phyloP scores from a whole-genome alignment of 495 filamentous ascomycete species.

The Talaromyces proteolyticus region DNA sequence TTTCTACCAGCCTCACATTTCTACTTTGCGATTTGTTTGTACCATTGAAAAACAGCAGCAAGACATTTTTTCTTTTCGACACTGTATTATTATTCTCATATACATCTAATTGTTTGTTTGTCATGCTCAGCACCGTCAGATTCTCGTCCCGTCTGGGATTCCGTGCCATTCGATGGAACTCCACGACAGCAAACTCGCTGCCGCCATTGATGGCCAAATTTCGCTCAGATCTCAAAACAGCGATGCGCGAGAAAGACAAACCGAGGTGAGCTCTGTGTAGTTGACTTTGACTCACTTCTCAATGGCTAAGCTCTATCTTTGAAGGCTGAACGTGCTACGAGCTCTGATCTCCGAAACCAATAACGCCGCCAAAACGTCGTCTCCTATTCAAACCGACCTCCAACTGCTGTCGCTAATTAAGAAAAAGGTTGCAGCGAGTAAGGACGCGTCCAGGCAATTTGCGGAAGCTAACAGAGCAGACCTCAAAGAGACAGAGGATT shows the following conservation, averaged over 20 bases:
- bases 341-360: conserved; percentile 57
- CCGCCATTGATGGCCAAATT: conserved; percentile 46
- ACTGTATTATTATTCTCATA: conserved; percentile 11
- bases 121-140: conserved; percentile 24
- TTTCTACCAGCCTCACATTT: too few species aligned
- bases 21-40: too few species aligned
- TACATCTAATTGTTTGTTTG: conserved; percentile 1
- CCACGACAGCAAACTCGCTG: conserved; percentile 29
- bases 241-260: conserved; percentile 57
- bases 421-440: conserved; percentile 43
- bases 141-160: conserved; percentile 19
- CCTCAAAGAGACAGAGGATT: conserved; percentile 52
- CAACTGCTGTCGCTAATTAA: conserved; percentile 53
- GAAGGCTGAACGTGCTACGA: conserved; percentile 52
- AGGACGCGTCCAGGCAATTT: conserved; percentile 48
- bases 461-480: conserved; percentile 43
- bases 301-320: conserved; percentile 1
- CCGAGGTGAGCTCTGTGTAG: conserved; percentile 26
- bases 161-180: conserved; percentile 33
- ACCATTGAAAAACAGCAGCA: too few species aligned
- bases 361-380: conserved; percentile 53
- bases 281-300: not conserved
- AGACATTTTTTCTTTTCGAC: not conserved
- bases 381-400: conserved; percentile 51
- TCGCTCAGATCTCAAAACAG: conserved; percentile 52